Evolutionary conservation across 2,329 filamentous ascomycete species (phyloP).

Genomic region (Aureobasidium musti): DNA sequence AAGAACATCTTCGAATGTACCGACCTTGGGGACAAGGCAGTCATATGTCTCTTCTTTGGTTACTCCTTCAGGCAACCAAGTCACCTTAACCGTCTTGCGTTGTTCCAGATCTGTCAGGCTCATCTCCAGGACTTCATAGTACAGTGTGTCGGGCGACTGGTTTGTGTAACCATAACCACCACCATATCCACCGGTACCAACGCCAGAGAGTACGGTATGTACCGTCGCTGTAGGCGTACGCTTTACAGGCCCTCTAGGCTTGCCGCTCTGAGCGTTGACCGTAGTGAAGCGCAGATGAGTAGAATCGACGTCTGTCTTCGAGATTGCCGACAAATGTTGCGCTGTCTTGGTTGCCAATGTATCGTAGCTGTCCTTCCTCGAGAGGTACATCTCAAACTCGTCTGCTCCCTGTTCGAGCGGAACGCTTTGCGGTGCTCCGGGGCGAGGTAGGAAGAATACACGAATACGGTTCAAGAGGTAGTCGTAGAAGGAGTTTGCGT

Average conservation of each 20-base stretch:
- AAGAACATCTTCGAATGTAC: slow-evolving; percentile 76
- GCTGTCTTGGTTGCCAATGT: slow-evolving; percentile 81
- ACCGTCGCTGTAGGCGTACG: slow-evolving; percentile 71
- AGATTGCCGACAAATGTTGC: slow-evolving; percentile 59
- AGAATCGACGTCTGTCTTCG: slow-evolving; percentile 60
- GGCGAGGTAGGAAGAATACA: slow-evolving; percentile 72
- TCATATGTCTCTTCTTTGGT: slow-evolving; percentile 86
- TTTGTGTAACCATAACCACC: slow-evolving; percentile 66
- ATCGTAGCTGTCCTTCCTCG: slow-evolving; percentile 87
- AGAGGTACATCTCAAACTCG: slow-evolving; percentile 76
- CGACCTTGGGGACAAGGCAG: slow-evolving; percentile 83
- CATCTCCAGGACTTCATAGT: slow-evolving; percentile 92
- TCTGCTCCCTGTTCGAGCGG: slow-evolving; percentile 51
- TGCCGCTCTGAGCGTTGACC: slow-evolving; percentile 72
- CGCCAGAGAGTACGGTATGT: slow-evolving; percentile 68
- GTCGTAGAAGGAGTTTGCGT: slow-evolving; percentile 88
- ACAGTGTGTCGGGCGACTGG: slow-evolving; percentile 68
- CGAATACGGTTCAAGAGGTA: slow-evolving; percentile 82
- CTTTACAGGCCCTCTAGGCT: slow-evolving; percentile 76
- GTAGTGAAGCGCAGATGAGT: slow-evolving; percentile 93
- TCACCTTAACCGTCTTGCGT: slow-evolving; percentile 82
- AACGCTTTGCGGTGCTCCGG: slow-evolving; percentile 43
- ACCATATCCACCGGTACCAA: slow-evolving; percentile 62
- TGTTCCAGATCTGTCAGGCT: slow-evolving; percentile 90
- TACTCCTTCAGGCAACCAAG: slow-evolving; percentile 84